Conservation (phyloP, 805 yeast species). For the Nakazawaea holstii region DNA sequence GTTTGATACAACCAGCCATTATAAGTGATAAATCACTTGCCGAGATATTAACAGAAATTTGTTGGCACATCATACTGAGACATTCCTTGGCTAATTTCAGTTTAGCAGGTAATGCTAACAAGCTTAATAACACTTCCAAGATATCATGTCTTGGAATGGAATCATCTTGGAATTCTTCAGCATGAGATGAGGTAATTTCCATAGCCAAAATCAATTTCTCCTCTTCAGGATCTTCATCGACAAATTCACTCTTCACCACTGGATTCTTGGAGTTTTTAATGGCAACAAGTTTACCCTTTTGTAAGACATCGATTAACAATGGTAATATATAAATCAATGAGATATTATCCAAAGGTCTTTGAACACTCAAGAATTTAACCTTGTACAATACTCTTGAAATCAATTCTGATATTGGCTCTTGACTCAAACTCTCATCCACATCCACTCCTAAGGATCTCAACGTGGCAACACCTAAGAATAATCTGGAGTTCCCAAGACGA, state of each 20-base stretch:
- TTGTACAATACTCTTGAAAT: conserved; percentile 68
- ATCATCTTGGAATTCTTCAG: conserved; percentile 61
- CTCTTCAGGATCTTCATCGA: conserved; percentile 82
- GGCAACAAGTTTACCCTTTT: conserved; percentile 56
- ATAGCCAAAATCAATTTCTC: conserved; percentile 76
- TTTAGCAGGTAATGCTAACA: conserved; percentile 70
- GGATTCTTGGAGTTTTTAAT: conserved; percentile 47
- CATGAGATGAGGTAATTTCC: conserved; percentile 66
- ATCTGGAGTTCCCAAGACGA: conserved; percentile 45
- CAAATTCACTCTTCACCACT: conserved; percentile 55
- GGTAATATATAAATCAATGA: conserved; percentile 76
- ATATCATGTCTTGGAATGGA: conserved; percentile 66
- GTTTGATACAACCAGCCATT: conserved; percentile 49
- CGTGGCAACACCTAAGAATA: conserved; percentile 63
- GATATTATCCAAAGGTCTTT: conserved; percentile 60
- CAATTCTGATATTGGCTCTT: conserved; percentile 49
- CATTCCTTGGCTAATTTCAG: conserved; percentile 83
- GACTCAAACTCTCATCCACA: conserved; percentile 38
- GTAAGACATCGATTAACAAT: conserved; percentile 59
- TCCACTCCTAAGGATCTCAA: conserved; percentile 49
- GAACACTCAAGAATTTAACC: conserved; percentile 69
- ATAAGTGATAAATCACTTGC: conserved; percentile 53
- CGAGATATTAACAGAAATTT: conserved; percentile 59
- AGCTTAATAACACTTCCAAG: conserved; percentile 53
- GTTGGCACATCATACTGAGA: conserved; percentile 69